phyloP scores from a whole-genome alignment of 352 stramenopile species.

The Phytopythium chamaehyphon region DNA sequence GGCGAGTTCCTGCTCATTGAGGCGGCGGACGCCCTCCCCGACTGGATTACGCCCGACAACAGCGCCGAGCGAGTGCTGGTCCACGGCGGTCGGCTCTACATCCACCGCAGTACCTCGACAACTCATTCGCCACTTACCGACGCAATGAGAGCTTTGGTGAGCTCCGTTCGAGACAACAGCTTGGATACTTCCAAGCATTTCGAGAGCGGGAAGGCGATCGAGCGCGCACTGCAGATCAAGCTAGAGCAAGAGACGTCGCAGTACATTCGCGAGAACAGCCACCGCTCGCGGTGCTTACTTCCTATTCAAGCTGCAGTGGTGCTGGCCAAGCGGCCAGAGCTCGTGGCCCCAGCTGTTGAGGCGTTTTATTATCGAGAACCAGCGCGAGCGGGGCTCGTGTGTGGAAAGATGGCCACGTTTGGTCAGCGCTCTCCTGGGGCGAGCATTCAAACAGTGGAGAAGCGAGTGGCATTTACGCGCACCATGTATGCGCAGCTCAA shows the following conservation, averaged over 20 bases:
- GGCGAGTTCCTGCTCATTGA: slow-evolving; percentile 81
- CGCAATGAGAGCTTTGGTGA: neutral
- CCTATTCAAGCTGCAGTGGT: slow-evolving; percentile 28
- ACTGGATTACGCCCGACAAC: slow-evolving; percentile 63
- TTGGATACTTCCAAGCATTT: neutral
- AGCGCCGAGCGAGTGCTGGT: slow-evolving; percentile 48
- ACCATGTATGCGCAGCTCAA: slow-evolving; percentile 83
- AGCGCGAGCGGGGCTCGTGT: slow-evolving; percentile 38
- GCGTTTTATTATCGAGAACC: slow-evolving; percentile 77
- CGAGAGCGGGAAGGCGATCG: slow-evolving; percentile 30
- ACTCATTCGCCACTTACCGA: slow-evolving; percentile 5
- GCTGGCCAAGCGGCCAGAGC: slow-evolving; percentile 16
- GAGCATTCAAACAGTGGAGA: slow-evolving; percentile 10
- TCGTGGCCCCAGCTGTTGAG: slow-evolving; percentile 48
- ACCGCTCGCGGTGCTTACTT: slow-evolving; percentile 46
- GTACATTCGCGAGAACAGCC: slow-evolving; percentile 46
- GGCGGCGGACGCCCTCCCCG: slow-evolving; percentile 54
- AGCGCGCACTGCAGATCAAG: slow-evolving; percentile 35
- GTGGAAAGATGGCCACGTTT: slow-evolving; percentile 54
- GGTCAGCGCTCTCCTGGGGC: slow-evolving; percentile 6
- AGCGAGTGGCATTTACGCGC: slow-evolving; percentile 63
- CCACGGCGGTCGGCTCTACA: slow-evolving; percentile 24
- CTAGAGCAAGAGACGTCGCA: slow-evolving; percentile 24
- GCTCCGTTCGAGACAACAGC: too few relatives aligned
- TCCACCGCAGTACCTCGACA: neutral